Base-by-base conservation (phyloP, 2,329 filamentous ascomycete genomes). In the Alternaria arborescens region DNA sequence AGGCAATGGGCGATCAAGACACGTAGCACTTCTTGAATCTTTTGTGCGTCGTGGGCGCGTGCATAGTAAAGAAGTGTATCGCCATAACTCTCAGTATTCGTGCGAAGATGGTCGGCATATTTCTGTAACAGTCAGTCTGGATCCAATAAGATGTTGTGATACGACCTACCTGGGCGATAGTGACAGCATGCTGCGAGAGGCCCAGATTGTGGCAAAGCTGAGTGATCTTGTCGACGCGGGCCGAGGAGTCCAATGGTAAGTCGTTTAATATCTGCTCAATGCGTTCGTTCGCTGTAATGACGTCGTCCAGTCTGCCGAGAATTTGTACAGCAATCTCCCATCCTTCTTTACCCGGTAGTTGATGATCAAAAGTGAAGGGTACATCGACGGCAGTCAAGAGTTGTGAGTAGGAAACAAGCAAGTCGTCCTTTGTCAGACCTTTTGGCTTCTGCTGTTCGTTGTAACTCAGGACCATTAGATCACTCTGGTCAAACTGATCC, bases 291-390 rank as follows among this genome's bases (percentile, higher is more conserved):
- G 91, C 91, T 51, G 87, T 86, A 50, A 87, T 83, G 0, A 86
- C 83, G 60, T 93, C 88, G 72, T 97, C 91, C 74, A 98, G 86
- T 55, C 94, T 88, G 10, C 91, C 91, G 46, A 97, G 83, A 11
- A 97, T 86, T 61, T 93, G 88, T 43, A 97, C 88, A 0, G 93
- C 91, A 73, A 97, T 81, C 80, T 97, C 93, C 94, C 94, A 98
- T 8, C 94, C 94, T 69, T 94, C 89, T 52, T 67, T 71, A 7
- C 70, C 69, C 20, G 64, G 68, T 41, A 74, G 75, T 2, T 71
- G 73, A 58, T 79, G 71, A 24, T 58, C 54, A 59, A 67, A 71
- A 8, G 58, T 61, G 38, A 77, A 30, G 28, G 28, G 56, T 47
- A 88, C 74, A 22, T 83, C 81, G 55, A 85, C 81, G 14, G 69